Base-by-base conservation (phyloP, 192 early-diverging fungal genomes). In the Coemansia sp. region DNA sequence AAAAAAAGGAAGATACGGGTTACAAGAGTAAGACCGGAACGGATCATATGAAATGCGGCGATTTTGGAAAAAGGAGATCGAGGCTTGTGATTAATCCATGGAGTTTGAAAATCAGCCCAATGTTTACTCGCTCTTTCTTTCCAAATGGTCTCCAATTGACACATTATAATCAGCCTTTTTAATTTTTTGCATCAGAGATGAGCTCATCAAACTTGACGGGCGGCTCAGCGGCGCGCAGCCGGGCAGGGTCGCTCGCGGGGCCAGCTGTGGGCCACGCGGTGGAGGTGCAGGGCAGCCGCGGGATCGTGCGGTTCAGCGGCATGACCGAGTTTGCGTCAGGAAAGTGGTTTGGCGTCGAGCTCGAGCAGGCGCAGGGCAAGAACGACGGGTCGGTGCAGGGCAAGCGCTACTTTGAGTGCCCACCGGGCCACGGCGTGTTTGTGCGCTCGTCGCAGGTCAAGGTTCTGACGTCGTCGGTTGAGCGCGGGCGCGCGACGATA, bases 311-410 rank as follows among this genome's bases (percentile, higher is more conserved):
- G n/a, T 97, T 85, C 75, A 79, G 84, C 21, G 96, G 95, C 6
- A 52, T 69, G 2, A 98, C 96, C 0, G 74, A 78, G 5, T 98
- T 98, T 70, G 84, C 88, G 14, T 50, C 88, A 0, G 96, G 96
- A 16, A 73, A 80, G 60, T 98, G 94, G 94, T 82, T 94, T 33
- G 96, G 96, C 28, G 76, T 98, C 6, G 96, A 95, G 63, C 82
- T 97, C 1, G 91, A 92, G 65, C 62, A 79, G 16, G 74, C 84
- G 0, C 47, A 54, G 21, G 92, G 92, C 25, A 93, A 93, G 55
- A 93, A 93, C 68, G 80, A 85, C 56, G 92, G 92, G 9, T 84
- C 83, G 1, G 89, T 93, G 16, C 73, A 88, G 27, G 92, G 88
- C 35, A 83, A 83, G 62, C 76, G 84, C 0, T 93, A 93, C 71